Evolutionary conservation across 345 rosid species (phyloP), one percentile per base, ranked within the genome.

Genomic region (Rubroshorea leprosula): DNA sequence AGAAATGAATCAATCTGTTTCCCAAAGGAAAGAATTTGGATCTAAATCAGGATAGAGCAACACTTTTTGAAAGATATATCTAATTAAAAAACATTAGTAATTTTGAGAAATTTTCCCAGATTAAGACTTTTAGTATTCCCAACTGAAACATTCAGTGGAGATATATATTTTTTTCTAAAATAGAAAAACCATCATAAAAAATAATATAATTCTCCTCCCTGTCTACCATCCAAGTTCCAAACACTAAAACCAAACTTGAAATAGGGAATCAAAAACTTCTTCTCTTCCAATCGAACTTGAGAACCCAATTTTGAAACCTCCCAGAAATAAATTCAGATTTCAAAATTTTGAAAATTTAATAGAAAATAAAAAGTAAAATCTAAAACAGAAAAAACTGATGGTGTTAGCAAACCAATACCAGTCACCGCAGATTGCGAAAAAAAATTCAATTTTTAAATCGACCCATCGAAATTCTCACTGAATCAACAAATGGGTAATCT

Each of bases 401-500:
- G 35, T 51, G 25, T 24, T 4, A 52, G 49, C 51, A 21, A 54
- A 26, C 51, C 44, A 53, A 39, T 26, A 18, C 11, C 24, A 27
- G n/a, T 7, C 10, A 49, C 8, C 15, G 21, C 11, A 20, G 3
- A 31, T 49, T 38, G 24, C 17, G 15, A 47, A n/a, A 15, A 18
- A 21, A 20, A 51, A 39, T 5, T 15, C 0, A 67, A 61, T 14
- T 29, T 29, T 29, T 4, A 68, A 58, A 38, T 29, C 54, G 43
- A 68, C 72, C 78, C 63, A 70, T 45, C 11, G 49, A 53, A 51
- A 35, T 27, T 38, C 63, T 65, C 31, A 17, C 22, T 6, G 41
- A 20, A 62, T 41, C 16, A 52, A 38, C 27, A 65, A 70, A 48
- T 13, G 76, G 77, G 69, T 31, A 31, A 0, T 51, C 62, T 55